phyloP scores from a whole-genome alignment of 176 grass and related monocot genomes.

The Carex myosuroides region DNA sequence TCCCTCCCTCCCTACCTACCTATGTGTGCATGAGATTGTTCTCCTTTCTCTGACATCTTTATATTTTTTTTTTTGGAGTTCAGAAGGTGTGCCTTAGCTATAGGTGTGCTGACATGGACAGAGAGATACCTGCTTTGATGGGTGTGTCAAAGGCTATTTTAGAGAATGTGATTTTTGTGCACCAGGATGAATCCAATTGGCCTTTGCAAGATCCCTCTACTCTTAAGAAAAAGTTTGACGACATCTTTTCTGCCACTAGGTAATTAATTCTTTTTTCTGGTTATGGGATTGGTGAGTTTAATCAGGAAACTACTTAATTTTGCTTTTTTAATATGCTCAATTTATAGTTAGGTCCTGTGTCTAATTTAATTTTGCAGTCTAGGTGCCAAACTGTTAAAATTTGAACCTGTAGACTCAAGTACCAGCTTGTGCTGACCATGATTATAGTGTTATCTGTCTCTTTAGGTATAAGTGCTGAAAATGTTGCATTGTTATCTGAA shows the following conservation, averaged over 20 bases:
- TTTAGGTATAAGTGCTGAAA: neutral
- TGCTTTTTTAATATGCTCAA: neutral
- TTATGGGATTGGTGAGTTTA: neutral
- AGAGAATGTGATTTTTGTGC: slow-evolving; percentile 98
- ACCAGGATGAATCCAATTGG: slow-evolving; percentile 98
- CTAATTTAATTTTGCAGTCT: neutral
- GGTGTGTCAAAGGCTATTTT: slow-evolving; percentile 94
- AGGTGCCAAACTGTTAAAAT: neutral
- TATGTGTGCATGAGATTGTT: neutral
- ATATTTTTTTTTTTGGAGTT: slow-evolving; percentile 29
- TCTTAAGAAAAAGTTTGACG: slow-evolving; percentile 97
- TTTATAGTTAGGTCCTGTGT: neutral
- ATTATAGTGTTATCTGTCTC: neutral
- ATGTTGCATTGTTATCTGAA: neutral
- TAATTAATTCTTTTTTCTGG: slow-evolving; percentile 21
- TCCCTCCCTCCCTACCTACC: neutral
- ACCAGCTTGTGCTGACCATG: neutral
- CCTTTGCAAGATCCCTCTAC: slow-evolving; percentile 91
- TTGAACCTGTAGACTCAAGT: neutral
- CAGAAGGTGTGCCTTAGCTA: slow-evolving; percentile 99
- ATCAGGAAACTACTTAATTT: neutral
- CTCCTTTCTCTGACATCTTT: neutral
- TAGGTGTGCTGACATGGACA: slow-evolving; percentile 95
- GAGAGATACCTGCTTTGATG: slow-evolving; percentile 94
- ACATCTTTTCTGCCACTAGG: slow-evolving; percentile 98